phyloP scores from a whole-genome alignment of 1,284 basidiomycete genomes.

The Pseudozyma tsukubaensis region DNA sequence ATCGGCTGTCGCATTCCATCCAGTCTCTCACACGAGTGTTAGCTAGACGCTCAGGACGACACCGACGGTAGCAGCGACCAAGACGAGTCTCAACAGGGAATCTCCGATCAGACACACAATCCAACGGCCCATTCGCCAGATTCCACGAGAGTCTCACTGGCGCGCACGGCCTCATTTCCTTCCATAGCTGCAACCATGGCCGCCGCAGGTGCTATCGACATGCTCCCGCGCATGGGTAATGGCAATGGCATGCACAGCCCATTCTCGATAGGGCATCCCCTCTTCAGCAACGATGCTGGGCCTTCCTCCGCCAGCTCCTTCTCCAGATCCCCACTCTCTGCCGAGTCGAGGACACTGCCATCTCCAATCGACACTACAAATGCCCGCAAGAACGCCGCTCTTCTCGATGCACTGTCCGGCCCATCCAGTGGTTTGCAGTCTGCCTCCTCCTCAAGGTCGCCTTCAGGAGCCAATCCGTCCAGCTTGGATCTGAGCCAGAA shows the following conservation, averaged over 20 bases:
- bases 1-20: conserved; percentile 25
- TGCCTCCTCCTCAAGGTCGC: conserved; percentile 13
- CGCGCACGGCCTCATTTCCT: conserved; percentile 1
- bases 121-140: not conserved
- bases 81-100: not conserved
- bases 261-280: conserved; percentile 47
- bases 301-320: conserved; percentile 19
- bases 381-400: conserved; percentile 22
- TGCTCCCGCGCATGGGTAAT: conserved; percentile 29
- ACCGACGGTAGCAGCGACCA: conserved; percentile 9
- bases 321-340: conserved; percentile 14
- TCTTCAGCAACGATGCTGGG: conserved; percentile 25
- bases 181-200: conserved; percentile 19
- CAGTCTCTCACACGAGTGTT: conserved; percentile 29
- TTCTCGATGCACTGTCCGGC: conserved; percentile 34
- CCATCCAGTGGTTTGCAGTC: conserved; percentile 17
- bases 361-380: conserved; percentile 5
- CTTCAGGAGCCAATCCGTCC: conserved; percentile 18
- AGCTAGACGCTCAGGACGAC: not conserved
- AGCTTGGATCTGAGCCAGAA: conserved; percentile 34
- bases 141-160: not conserved
- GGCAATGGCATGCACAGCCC: conserved; percentile 30
- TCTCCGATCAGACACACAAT: not conserved
- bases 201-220: conserved; percentile 24
- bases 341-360: conserved; percentile 5